These are phyloP conservation scores for Naganishia sp. DNA, from an alignment of 1,284 basidiomycete species.

Conservation along the genomic window DNA sequence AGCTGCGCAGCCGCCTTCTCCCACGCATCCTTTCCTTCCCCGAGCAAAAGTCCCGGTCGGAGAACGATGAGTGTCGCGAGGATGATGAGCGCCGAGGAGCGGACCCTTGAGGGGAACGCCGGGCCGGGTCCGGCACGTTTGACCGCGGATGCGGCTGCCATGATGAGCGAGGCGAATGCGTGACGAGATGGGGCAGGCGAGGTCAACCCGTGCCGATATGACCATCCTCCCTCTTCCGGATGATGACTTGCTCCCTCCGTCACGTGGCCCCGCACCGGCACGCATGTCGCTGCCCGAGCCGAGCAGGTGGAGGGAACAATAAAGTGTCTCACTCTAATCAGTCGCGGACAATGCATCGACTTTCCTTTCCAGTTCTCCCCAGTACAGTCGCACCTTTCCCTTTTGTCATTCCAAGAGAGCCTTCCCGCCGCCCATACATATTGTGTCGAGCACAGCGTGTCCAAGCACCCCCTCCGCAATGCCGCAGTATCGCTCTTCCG, in stretches of 20 bases:
- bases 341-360: conserved; percentile 2
- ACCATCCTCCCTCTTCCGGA: too few relatives aligned
- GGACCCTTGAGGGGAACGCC: not conserved
- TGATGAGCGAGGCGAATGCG: not conserved
- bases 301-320: conserved; percentile 1
- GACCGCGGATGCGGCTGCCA: not conserved
- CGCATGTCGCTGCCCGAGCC: not conserved
- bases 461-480: not conserved
- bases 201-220: too few relatives aligned
- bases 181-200: not conserved
- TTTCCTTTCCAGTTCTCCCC: too few relatives aligned
- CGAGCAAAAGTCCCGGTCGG: conserved; percentile 15
- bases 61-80: conserved; percentile 20
- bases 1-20: not conserved
- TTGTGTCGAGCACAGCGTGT: not conserved
- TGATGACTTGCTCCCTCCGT: not conserved
- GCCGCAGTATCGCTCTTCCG: not conserved
- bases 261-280: conserved; percentile 10
- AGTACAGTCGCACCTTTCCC: too few relatives aligned
- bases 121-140: not conserved
- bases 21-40: conserved; percentile 1
- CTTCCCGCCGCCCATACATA: not conserved
- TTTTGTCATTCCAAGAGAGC: too few relatives aligned
- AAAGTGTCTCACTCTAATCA: conserved; percentile 1
- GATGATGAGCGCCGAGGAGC: conserved; percentile 13